These are phyloP conservation scores for Tilletia indica DNA, from an alignment of 1,284 basidiomycete species.

Conservation along the genomic window DNA sequence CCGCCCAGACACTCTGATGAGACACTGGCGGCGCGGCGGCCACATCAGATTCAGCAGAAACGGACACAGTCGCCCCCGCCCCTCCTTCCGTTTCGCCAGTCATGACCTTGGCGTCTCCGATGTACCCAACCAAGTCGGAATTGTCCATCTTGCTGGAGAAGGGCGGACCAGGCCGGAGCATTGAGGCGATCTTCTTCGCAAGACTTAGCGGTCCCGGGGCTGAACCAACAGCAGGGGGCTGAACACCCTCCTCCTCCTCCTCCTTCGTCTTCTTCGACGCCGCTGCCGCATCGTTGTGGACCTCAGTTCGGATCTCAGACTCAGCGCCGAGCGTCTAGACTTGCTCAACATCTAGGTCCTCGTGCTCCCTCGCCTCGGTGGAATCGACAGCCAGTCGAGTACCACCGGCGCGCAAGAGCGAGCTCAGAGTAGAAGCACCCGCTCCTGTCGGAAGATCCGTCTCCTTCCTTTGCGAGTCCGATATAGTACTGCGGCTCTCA, in stretches of 20 bases:
- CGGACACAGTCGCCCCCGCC: slow-evolving; percentile 29
- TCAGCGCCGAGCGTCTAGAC: too few relatives aligned
- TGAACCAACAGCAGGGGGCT: background rate
- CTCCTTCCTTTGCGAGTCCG: background rate
- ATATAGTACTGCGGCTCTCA: background rate
- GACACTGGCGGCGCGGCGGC: background rate
- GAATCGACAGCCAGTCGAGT: too few relatives aligned
- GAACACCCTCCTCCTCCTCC: background rate
- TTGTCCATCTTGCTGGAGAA: slow-evolving; percentile 44
- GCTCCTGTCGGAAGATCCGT: background rate
- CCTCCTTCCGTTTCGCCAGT: slow-evolving; percentile 33
- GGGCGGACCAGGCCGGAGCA: slow-evolving; percentile 46
- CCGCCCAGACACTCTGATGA: slow-evolving; percentile 42
- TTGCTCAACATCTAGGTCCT: too few relatives aligned
- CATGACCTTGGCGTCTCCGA: slow-evolving; percentile 40
- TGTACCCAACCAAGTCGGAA: slow-evolving; percentile 40
- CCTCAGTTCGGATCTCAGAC: too few relatives aligned
- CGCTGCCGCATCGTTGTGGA: too few relatives aligned
- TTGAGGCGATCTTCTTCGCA: slow-evolving; percentile 42
- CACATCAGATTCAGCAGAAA: background rate
- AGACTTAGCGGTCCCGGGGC: slow-evolving; percentile 10
- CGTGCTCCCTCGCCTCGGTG: too few relatives aligned
- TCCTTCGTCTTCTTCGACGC: background rate
- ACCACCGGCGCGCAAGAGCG: background rate
- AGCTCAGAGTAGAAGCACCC: background rate